Conservation (phyloP, 2,329 filamentous ascomycete species). For the Aschersonia sp. region DNA sequence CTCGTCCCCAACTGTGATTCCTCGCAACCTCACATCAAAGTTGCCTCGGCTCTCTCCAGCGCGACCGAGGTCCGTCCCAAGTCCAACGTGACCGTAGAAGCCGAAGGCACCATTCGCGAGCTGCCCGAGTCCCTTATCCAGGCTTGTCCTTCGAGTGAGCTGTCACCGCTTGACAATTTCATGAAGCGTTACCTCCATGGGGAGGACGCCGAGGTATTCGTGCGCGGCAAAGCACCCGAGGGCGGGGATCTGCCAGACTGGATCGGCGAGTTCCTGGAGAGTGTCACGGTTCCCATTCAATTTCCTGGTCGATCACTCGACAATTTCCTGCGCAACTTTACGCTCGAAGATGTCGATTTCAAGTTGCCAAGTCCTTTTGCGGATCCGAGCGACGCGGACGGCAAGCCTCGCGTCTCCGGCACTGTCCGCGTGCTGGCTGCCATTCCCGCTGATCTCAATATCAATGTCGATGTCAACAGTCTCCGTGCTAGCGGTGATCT, state of each 20-base stretch:
- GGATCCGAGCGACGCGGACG: slow-evolving; percentile 56
- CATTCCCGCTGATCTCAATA: slow-evolving; percentile 75
- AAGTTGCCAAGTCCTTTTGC: slow-evolving; percentile 68
- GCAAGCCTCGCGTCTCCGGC: slow-evolving; percentile 69
- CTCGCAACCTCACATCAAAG: slow-evolving; percentile 56
- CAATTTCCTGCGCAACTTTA: slow-evolving; percentile 75
- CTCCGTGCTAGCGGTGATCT: slow-evolving; percentile 70
- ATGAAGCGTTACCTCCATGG: slow-evolving; percentile 73
- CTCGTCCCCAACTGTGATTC: slow-evolving; percentile 68
- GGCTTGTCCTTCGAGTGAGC: slow-evolving; percentile 59
- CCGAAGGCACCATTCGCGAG: slow-evolving; percentile 55
- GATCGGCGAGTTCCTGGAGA: slow-evolving; percentile 67
- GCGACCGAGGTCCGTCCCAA: slow-evolving; percentile 53
- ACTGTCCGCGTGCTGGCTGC: slow-evolving; percentile 65
- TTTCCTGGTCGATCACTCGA: slow-evolving; percentile 74
- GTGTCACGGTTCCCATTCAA: slow-evolving; percentile 69
- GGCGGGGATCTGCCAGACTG: slow-evolving; percentile 60
- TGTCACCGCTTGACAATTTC: slow-evolving; percentile 73
- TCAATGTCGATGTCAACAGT: slow-evolving; percentile 62
- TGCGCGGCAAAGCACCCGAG: slow-evolving; percentile 61
- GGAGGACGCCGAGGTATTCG: slow-evolving; percentile 62
- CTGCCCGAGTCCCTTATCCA: slow-evolving; percentile 60
- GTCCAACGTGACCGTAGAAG: slow-evolving; percentile 51
- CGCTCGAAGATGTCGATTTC: slow-evolving; percentile 74
- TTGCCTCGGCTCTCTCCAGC: slow-evolving; percentile 62